A percentile compares a stretch with the other conserved stretches of the same genome.
Evolutionary conservation across 139 green algal genomes (phyloP).

Genomic region (Haematococcus lacustris): DNA sequence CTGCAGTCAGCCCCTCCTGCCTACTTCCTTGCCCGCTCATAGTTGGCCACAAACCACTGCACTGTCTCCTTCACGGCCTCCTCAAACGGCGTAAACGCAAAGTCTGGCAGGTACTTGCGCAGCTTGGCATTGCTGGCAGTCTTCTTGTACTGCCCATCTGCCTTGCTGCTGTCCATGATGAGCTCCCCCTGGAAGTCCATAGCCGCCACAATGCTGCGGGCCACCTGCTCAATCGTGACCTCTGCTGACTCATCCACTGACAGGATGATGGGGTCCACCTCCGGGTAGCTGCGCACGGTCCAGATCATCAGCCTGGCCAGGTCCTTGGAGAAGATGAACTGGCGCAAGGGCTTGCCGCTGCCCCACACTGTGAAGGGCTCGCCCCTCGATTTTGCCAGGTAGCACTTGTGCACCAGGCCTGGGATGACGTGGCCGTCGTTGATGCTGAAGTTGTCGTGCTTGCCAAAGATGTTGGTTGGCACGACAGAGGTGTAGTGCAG

Average conservation of each 20-base stretch:
- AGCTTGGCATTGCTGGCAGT: conserved; percentile 45
- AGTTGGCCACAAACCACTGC: conserved; percentile 12
- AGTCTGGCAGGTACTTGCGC: conserved; percentile 39
- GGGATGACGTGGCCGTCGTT: conserved; percentile 62
- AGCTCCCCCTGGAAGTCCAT: conserved; percentile 22
- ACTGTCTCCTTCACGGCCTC: conserved; percentile 10
- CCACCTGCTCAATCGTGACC: conserved; percentile 27
- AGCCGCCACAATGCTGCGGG: conserved; percentile 6
- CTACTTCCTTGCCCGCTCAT: not conserved
- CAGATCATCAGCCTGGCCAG: conserved; percentile 50
- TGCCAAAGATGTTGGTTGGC: conserved; percentile 71
- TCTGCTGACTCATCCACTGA: conserved; percentile 42
- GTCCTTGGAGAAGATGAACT: conserved; percentile 54
- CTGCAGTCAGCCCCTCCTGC: too few species aligned
- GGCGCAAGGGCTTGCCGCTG: conserved; percentile 30
- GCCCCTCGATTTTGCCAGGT: conserved; percentile 47
- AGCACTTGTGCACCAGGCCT: conserved; percentile 55
- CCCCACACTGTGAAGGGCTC: conserved; percentile 49
- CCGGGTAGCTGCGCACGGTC: conserved; percentile 33
- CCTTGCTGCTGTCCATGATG: conserved; percentile 40
- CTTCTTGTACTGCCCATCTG: conserved; percentile 59
- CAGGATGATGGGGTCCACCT: conserved; percentile 49
- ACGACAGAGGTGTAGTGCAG: conserved; percentile 53
- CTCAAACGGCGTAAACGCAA: conserved; percentile 45
- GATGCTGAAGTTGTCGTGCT: conserved; percentile 66